phyloP scores from a whole-genome alignment of 257 asterid genomes.

The Jaltomata sinuosa region DNA sequence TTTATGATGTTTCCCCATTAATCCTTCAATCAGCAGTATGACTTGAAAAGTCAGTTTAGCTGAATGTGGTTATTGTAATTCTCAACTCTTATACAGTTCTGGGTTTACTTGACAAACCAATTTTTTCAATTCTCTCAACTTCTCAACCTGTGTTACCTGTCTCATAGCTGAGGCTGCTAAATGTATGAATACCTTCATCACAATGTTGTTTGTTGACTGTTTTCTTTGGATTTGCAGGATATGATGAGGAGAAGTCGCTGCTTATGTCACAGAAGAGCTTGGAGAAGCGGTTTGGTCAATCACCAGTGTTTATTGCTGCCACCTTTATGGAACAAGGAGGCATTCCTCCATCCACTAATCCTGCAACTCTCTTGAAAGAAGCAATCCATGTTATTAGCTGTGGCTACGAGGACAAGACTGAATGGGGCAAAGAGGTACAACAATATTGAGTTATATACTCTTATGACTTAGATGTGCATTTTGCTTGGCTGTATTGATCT shows the following conservation, averaged over 20 bases:
- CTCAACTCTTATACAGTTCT: not conserved
- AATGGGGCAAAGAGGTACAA: slow-evolving; percentile 96
- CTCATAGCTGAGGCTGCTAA: not conserved
- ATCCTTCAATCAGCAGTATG: not conserved
- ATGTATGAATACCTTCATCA: not conserved
- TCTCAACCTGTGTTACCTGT: not conserved
- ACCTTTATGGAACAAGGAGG: slow-evolving; percentile 93
- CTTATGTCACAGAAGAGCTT: slow-evolving; percentile 91
- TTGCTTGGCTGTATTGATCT: too few relatives aligned
- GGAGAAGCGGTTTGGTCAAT: slow-evolving; percentile 94
- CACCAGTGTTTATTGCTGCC: slow-evolving; percentile 90
- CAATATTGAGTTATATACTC: not conserved
- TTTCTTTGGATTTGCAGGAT: slow-evolving; percentile 44
- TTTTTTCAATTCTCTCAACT: not conserved
- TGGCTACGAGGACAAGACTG: slow-evolving; percentile 92
- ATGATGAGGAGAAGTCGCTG: slow-evolving; percentile 78
- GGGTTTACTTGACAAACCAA: not conserved
- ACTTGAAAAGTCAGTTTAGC: not conserved
- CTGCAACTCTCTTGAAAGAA: slow-evolving; percentile 78
- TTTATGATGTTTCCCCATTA: too few relatives aligned
- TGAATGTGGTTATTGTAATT: not conserved
- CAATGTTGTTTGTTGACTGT: not conserved
- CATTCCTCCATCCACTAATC: slow-evolving; percentile 74
- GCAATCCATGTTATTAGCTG: slow-evolving; percentile 98
- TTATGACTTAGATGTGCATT: not conserved